Conservation (phyloP, 2,329 filamentous ascomycete species). For the Rhynchosporium secalis region DNA sequence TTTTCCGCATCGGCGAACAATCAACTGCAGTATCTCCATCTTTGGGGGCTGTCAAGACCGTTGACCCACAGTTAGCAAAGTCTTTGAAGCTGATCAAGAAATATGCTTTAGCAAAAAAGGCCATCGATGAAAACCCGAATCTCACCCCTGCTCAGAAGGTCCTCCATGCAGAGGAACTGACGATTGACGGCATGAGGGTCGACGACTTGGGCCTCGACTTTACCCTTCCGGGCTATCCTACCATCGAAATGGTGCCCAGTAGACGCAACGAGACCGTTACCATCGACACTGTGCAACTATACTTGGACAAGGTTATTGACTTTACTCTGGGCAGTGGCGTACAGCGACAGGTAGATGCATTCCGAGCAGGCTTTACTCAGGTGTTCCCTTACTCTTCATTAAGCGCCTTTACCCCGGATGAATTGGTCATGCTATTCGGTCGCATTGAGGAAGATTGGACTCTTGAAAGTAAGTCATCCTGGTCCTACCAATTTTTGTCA, state of each 20-base stretch:
- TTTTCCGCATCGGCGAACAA: slow-evolving; percentile 87
- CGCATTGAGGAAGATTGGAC: slow-evolving; percentile 95
- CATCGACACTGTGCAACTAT: slow-evolving; percentile 87
- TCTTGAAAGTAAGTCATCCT: slow-evolving; percentile 75
- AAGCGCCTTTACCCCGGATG: slow-evolving; percentile 90
- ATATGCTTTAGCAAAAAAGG: slow-evolving; percentile 80
- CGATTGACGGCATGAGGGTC: slow-evolving; percentile 72
- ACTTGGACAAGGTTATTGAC: slow-evolving; percentile 87
- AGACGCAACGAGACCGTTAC: slow-evolving; percentile 76
- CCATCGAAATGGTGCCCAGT: slow-evolving; percentile 76
- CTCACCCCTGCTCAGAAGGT: slow-evolving; percentile 71
- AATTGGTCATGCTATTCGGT: slow-evolving; percentile 93
- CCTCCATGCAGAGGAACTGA: slow-evolving; percentile 65
- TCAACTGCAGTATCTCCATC: slow-evolving; percentile 71
- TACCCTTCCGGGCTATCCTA: slow-evolving; percentile 80
- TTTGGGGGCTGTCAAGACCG: slow-evolving; percentile 82
- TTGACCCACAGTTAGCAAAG: slow-evolving; percentile 82
- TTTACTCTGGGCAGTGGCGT: slow-evolving; percentile 90
- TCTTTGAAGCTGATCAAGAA: slow-evolving; percentile 86
- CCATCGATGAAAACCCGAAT: slow-evolving; percentile 69
- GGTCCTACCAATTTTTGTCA: not conserved
- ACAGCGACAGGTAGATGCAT: slow-evolving; percentile 84
- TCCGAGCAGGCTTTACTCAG: slow-evolving; percentile 86
- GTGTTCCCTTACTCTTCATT: slow-evolving; percentile 95
- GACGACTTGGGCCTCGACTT: slow-evolving; percentile 93